Percentiles rank a stretch among this genome's conserved stretches.
These are phyloP conservation scores for Trypanosomatidae sp. DNA, from an alignment of 208 protist genomes.

Conservation along the genomic window DNA sequence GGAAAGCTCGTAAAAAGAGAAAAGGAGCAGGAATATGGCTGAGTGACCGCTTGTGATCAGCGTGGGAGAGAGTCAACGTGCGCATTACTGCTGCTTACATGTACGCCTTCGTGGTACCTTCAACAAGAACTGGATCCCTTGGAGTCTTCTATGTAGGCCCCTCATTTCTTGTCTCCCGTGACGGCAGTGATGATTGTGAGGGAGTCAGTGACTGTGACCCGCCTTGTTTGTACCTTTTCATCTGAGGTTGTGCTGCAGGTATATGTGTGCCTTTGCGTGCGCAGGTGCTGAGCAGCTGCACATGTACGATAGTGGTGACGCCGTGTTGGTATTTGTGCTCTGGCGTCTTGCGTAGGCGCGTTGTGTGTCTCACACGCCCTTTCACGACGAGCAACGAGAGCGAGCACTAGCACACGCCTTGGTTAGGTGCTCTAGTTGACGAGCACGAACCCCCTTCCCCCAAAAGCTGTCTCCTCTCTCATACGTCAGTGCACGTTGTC, in stretches of 20 bases:
- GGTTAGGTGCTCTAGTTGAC: not conserved
- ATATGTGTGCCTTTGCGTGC: not conserved
- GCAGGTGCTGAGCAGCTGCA: not conserved
- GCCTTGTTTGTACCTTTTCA: not conserved
- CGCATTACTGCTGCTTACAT: not conserved
- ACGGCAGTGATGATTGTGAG: not conserved
- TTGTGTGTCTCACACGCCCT: not conserved
- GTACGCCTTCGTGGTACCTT: not conserved
- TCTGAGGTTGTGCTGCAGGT: not conserved
- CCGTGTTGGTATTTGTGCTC: not conserved
- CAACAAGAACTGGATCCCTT: not conserved
- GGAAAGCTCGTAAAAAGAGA: not conserved
- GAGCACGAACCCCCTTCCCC: not conserved
- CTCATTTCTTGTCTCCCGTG: not conserved
- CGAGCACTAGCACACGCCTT: not conserved
- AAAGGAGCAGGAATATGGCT: no score
- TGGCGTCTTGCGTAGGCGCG: not conserved
- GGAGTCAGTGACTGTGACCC: not conserved
- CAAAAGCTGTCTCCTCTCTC: not conserved
- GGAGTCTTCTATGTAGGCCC: not conserved
- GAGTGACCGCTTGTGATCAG: not conserved
- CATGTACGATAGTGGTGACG: not conserved
- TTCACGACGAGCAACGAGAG: not conserved
- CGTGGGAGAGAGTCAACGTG: not conserved
- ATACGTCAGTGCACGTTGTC: not conserved